Conservation (phyloP, 257 asterid genomes). For the Scutellaria baicalensis region DNA sequence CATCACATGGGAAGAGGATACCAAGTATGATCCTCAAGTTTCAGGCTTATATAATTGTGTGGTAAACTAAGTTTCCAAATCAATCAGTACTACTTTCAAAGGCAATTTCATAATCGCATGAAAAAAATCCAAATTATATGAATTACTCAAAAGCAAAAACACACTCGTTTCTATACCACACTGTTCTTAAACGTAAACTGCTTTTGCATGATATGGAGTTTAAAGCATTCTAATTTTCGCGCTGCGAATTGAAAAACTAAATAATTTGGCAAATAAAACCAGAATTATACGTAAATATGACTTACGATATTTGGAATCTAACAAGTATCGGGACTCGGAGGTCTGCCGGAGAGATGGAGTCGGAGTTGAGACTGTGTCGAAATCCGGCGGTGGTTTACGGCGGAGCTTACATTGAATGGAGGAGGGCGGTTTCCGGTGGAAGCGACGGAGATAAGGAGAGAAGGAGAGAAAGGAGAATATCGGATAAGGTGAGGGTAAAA, state of each 20-base stretch:
- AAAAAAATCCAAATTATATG: too few species aligned
- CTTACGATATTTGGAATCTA: conserved; percentile 58
- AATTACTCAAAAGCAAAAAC: too few species aligned
- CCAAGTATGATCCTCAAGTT: neutral
- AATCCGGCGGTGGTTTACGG: conserved; percentile 25
- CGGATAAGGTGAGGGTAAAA: conserved; percentile 35
- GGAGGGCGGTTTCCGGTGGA: conserved; percentile 31
- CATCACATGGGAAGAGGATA: neutral
- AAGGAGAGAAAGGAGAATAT: conserved; percentile 28
- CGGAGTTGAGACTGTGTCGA: conserved; percentile 26
- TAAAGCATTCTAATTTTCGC: neutral
- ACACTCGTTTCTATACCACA: too few species aligned
- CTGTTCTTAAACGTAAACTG: too few species aligned
- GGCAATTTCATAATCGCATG: too few species aligned
- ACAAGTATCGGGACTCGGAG: conserved; percentile 38
- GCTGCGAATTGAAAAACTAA: neutral
- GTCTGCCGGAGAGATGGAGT: conserved; percentile 29
- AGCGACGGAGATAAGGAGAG: conserved; percentile 15
- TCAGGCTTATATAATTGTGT: neutral
- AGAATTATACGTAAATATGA: neutral
- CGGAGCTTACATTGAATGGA: conserved; percentile 14
- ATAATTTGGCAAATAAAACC: neutral
- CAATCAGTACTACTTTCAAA: too few species aligned
- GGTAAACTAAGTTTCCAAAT: too few species aligned
- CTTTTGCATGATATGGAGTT: too few species aligned